A percentile compares a stretch with the other conserved stretches of the same genome.
phyloP scores from a whole-genome alignment of 768 basidiomycete genomes.

The Lentinula aciculospora region DNA sequence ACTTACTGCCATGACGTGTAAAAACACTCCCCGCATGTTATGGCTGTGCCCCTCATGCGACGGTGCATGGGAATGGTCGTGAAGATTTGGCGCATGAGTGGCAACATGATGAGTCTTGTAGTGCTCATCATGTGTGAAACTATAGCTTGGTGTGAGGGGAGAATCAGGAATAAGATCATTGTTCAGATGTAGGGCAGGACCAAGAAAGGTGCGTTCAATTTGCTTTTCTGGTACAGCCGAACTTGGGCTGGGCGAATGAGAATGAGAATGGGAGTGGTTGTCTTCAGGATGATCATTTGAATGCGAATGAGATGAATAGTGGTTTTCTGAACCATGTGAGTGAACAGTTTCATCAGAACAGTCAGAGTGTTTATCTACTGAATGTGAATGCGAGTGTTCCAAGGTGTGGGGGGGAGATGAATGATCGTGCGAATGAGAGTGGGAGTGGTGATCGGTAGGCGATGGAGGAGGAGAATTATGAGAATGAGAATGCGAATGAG shows the following conservation, averaged over 20 bases:
- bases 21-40: constrained; percentile 98
- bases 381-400: constrained; percentile 24
- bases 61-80: constrained; percentile 47
- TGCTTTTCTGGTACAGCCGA: constrained; percentile 12
- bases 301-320: constrained; percentile 15
- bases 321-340: constrained; percentile 11
- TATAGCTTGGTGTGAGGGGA: constrained; percentile 64
- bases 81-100: constrained; percentile 36
- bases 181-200: constrained; percentile 33
- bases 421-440: constrained; percentile 13
- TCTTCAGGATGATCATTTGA: constrained; percentile 4
- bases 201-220: constrained; percentile 32
- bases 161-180: constrained; percentile 25
- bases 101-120: constrained; percentile 36
- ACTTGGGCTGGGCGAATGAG: constrained; percentile 10
- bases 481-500: constrained; percentile 26
- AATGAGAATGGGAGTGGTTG: constrained; percentile 10
- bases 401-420: constrained; percentile 27
- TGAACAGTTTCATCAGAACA: constrained; percentile 21
- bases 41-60: constrained; percentile 86
- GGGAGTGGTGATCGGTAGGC: constrained; percentile 11
- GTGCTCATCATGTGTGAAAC: constrained; percentile 48
- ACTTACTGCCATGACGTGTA: constrained; percentile 92
- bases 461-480: constrained; percentile 16
- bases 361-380: constrained; percentile 13